Evolutionary conservation across 805 yeast genomes (phyloP).

Genomic region (Lachancea dasiensis): DNA sequence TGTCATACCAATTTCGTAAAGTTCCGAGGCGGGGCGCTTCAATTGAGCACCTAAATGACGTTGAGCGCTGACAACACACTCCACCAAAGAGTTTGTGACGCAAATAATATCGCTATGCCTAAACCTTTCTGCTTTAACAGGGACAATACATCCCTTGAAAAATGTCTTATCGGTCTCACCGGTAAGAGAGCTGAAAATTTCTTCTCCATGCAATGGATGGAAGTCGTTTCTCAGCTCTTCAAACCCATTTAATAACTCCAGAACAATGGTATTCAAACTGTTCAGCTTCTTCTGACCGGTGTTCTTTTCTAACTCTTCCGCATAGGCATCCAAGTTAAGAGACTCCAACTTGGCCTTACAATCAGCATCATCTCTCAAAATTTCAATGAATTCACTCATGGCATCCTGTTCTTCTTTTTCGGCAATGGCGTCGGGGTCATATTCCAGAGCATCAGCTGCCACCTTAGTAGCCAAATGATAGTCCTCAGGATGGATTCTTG

Average conservation of each 20-base stretch:
- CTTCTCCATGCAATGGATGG: conserved; percentile 57
- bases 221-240: conserved; percentile 77
- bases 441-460: conserved; percentile 96
- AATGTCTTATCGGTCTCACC: conserved; percentile 75
- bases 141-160: conserved; percentile 62
- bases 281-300: conserved; percentile 33
- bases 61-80: conserved; percentile 50
- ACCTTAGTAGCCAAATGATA: conserved; percentile 92
- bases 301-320: conserved; percentile 70
- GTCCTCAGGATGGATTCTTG: conserved; percentile 97
- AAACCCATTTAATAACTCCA: conserved; percentile 78
- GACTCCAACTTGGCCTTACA: conserved; percentile 86
- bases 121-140: conserved; percentile 60
- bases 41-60: conserved; percentile 39
- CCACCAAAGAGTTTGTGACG: conserved; percentile 54
- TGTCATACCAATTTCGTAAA: conserved; percentile 65
- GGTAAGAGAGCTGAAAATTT: conserved; percentile 82
- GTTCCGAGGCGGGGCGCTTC: conserved; percentile 41
- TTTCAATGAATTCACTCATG: conserved; percentile 34
- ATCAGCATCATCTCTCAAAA: conserved; percentile 54
- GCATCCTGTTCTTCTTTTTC: conserved; percentile 42
- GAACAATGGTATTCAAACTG: conserved; percentile 32
- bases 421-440: conserved; percentile 88
- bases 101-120: conserved; percentile 38
- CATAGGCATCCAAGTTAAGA: conserved; percentile 83